Evolutionary conservation across 176 grass and related monocot genomes (phyloP).

Genomic region (Carex littledalei): DNA sequence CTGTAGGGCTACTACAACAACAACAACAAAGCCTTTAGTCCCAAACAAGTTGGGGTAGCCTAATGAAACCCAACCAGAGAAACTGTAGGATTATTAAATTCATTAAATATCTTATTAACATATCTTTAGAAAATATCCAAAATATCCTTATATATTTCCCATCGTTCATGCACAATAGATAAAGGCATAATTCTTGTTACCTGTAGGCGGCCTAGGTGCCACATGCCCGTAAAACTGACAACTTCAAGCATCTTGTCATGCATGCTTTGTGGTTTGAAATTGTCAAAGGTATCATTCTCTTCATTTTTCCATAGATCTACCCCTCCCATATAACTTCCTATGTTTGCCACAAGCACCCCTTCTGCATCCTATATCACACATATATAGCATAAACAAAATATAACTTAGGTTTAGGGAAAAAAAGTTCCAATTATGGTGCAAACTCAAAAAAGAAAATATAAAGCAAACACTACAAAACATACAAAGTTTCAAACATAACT

Average conservation of each 20-base stretch:
- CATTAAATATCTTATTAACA: background rate
- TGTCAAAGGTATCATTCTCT: constrained; percentile 51
- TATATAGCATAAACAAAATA: background rate
- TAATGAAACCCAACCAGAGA: no score
- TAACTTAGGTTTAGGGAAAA: background rate
- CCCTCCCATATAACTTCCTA: constrained; percentile 96
- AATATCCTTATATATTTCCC: background rate
- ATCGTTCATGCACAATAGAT: background rate
- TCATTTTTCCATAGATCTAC: constrained; percentile 89
- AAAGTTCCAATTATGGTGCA: background rate
- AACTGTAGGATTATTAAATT: background rate
- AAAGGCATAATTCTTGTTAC: constrained; percentile 21
- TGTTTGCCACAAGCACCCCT: constrained; percentile 84
- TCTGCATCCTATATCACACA: constrained; percentile 49
- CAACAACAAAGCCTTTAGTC: no score
- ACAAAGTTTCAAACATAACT: background rate
- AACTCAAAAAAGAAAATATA: background rate
- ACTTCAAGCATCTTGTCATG: constrained; percentile 90
- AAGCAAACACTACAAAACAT: background rate
- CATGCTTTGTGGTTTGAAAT: constrained; percentile 62
- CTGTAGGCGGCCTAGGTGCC: constrained; percentile 81
- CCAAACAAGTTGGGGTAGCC: no score
- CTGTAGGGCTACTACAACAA: background rate
- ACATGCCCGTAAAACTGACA: constrained; percentile 81
- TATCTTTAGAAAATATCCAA: background rate